Evolutionary conservation across 2,329 filamentous ascomycete species (phyloP).

Genomic region (Fusarium domesticum): DNA sequence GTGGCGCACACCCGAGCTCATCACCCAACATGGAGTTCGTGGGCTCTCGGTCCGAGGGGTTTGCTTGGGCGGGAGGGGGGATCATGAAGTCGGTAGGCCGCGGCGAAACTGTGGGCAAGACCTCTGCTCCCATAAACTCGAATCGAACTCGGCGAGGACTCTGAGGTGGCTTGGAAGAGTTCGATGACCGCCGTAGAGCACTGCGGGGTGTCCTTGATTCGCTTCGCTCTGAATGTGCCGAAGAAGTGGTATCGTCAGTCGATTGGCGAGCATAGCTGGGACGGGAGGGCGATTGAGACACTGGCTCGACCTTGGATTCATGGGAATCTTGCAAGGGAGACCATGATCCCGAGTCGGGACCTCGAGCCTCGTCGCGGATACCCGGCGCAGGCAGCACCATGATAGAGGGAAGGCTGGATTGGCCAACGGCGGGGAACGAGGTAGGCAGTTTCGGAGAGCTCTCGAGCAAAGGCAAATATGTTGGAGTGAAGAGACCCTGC

Average conservation of each 20-base stretch:
- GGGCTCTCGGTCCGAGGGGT: conserved; percentile 25
- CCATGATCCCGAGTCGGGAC: conserved; percentile 23
- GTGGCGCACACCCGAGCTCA: conserved; percentile 41
- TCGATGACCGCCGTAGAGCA: conserved; percentile 56
- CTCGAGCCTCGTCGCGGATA: conserved; percentile 23
- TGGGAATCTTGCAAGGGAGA: conserved; percentile 12
- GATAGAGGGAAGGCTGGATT: conserved; percentile 15
- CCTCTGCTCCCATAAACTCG: conserved; percentile 57
- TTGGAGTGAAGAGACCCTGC: conserved; percentile 60
- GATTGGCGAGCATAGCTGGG: conserved; percentile 39
- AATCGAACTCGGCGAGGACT: conserved; percentile 63
- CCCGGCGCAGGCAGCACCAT: conserved; percentile 29
- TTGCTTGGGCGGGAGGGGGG: conserved; percentile 26
- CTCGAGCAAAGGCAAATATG: conserved; percentile 60
- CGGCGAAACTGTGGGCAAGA: conserved; percentile 58
- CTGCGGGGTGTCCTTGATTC: conserved; percentile 51
- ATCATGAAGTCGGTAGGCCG: conserved; percentile 36
- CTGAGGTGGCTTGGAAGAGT: conserved; percentile 45
- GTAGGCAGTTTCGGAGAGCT: conserved; percentile 31
- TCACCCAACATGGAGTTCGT: conserved; percentile 36
- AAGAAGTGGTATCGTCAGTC: conserved; percentile 50
- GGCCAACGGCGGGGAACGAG: conserved; percentile 18
- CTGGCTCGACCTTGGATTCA: conserved; percentile 12
- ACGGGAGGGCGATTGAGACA: conserved; percentile 25
- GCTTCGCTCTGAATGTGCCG: conserved; percentile 52